Conservation (phyloP, 345 rosid genomes). For the Euphorbia lathyris region DNA sequence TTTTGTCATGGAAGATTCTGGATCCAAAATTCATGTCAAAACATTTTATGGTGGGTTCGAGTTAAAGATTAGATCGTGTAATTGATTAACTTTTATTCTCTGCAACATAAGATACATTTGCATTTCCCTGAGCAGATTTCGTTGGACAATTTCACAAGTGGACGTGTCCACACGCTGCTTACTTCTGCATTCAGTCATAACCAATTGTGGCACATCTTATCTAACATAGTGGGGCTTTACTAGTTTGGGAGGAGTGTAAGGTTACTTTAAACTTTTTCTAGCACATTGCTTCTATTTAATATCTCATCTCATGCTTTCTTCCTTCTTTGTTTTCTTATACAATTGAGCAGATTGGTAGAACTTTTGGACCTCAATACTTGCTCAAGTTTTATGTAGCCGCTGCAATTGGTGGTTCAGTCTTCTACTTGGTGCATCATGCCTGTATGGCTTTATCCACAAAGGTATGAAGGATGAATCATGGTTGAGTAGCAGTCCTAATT, state of each 20-base stretch:
- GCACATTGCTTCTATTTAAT: constrained; percentile 3
- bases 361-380: constrained; percentile 63
- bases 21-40: constrained; percentile 55
- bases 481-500: too few relatives aligned
- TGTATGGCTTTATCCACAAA: constrained; percentile 46
- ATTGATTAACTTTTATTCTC: constrained; percentile 1
- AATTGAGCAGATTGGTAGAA: constrained; percentile 53
- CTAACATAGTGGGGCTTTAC: constrained; percentile 94
- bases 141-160: constrained; percentile 60
- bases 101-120: neutral
- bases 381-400: constrained; percentile 76
- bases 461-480: constrained; percentile 33
- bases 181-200: constrained; percentile 93
- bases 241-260: constrained; percentile 78
- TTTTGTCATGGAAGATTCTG: constrained; percentile 64
- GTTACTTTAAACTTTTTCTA: constrained; percentile 12
- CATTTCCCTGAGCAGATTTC: constrained; percentile 58
- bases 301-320: constrained; percentile 8
- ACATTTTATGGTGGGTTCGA: constrained; percentile 74
- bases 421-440: constrained; percentile 67
- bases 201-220: constrained; percentile 49
- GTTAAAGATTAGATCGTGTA: neutral
- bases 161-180: constrained; percentile 63
- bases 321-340: too few relatives aligned
- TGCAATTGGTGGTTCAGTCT: constrained; percentile 75